Evolutionary conservation across 2,329 filamentous ascomycete genomes (phyloP).

Genomic region (Pseudogymnoascus sp.): DNA sequence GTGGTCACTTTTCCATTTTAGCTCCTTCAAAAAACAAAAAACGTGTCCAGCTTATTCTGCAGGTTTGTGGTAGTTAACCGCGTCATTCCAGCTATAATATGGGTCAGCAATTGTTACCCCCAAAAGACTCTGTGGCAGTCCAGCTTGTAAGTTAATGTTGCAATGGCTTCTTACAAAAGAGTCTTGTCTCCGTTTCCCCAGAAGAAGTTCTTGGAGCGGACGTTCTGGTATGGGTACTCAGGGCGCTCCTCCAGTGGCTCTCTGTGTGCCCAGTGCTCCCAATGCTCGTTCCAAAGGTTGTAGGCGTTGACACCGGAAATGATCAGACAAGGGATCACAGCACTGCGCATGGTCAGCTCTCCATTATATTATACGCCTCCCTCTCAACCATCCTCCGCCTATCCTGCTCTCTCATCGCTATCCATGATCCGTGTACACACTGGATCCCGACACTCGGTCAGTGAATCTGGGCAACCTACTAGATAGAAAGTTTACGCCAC

Average conservation of each 20-base stretch:
- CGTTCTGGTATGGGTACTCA: slow-evolving; percentile 97
- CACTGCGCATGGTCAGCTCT: slow-evolving; percentile 41
- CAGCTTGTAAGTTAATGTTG: not conserved
- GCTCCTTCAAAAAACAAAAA: slow-evolving; percentile 6
- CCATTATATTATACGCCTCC: not conserved
- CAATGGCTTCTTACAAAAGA: slow-evolving; percentile 48
- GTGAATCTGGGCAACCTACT: slow-evolving; percentile 52
- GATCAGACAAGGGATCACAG: slow-evolving; percentile 62
- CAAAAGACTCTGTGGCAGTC: not conserved
- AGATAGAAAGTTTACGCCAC: slow-evolving; percentile 94
- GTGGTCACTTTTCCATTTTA: slow-evolving; percentile 4
- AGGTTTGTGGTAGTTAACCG: slow-evolving; percentile 89
- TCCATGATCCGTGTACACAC: not conserved
- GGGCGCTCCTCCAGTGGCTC: slow-evolving; percentile 80
- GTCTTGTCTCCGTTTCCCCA: slow-evolving; percentile 96
- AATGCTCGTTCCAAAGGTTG: slow-evolving; percentile 89
- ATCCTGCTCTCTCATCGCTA: not conserved
- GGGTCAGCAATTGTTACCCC: not conserved
- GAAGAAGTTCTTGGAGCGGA: slow-evolving; percentile 89
- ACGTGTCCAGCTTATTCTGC: slow-evolving; percentile 48
- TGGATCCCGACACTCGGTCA: slow-evolving; percentile 9
- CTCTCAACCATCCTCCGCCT: not conserved
- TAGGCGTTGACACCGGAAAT: slow-evolving; percentile 75
- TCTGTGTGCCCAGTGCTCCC: slow-evolving; percentile 87
- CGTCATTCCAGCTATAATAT: slow-evolving; percentile 72